A percentile compares a stretch with the other conserved stretches of the same genome.
Conservation (phyloP, 345 rosid genomes). For the Eucalyptus rudis region DNA sequence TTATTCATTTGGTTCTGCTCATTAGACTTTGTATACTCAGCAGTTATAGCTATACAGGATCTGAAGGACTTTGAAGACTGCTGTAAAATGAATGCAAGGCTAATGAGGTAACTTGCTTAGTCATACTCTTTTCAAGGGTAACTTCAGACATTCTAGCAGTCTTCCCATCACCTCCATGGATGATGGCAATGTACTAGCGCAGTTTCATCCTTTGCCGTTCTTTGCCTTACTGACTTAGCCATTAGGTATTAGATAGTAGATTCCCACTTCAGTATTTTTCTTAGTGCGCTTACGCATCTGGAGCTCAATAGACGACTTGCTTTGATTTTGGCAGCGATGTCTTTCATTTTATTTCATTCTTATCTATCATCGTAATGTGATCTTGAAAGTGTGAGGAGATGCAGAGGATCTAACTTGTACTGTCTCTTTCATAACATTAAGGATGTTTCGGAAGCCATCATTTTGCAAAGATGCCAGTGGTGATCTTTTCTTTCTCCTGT, state of each 20-base stretch:
- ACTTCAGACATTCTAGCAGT: background rate
- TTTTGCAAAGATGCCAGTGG: background rate
- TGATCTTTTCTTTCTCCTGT: background rate
- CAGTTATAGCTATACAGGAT: conserved; percentile 28
- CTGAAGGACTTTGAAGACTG: conserved; percentile 55
- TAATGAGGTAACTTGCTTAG: conserved; percentile 37
- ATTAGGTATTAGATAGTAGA: background rate
- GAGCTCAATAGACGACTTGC: background rate
- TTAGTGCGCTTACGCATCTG: background rate
- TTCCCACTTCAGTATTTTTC: background rate
- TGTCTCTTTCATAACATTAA: background rate
- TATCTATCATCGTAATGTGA: background rate
- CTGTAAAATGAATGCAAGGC: conserved; percentile 45
- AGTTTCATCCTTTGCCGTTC: background rate
- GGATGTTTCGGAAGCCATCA: background rate
- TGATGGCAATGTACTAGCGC: background rate
- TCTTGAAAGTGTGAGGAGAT: background rate
- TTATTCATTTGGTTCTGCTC: background rate
- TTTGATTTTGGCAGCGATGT: background rate
- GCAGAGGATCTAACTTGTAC: background rate
- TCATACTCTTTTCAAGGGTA: background rate
- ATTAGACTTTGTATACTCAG: background rate
- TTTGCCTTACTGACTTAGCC: background rate
- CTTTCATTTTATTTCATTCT: background rate
- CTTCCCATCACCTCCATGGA: background rate